Percentiles rank a stretch among this genome's conserved stretches.
These are phyloP conservation scores for Coemansia brasiliensis DNA, from an alignment of 192 early-diverging fungal species.

Conservation along the genomic window DNA sequence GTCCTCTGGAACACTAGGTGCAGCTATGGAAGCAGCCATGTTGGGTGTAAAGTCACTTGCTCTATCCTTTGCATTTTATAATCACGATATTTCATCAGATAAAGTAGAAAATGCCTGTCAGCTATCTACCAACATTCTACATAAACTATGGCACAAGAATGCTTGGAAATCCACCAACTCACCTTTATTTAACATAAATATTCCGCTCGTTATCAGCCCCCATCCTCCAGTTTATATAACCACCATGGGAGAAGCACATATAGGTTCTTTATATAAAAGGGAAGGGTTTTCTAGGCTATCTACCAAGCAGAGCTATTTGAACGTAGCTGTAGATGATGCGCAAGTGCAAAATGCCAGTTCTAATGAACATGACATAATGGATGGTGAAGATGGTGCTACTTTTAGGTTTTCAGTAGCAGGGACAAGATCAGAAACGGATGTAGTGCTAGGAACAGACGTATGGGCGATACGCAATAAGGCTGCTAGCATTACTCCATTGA, in stretches of 20 bases:
- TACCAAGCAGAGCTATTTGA: conserved; percentile 5
- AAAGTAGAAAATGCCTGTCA: conserved; percentile 19
- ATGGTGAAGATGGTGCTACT: conserved; percentile 11
- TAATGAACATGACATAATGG: background rate
- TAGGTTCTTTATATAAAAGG: conserved; percentile 19
- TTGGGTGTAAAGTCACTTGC: conserved; percentile 12
- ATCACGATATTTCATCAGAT: conserved; percentile 21
- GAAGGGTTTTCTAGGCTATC: too few relatives aligned
- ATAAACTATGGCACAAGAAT: conserved; percentile 21
- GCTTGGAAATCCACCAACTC: conserved; percentile 12
- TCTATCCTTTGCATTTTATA: conserved; percentile 30
- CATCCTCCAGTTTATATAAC: conserved; percentile 16
- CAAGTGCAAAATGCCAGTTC: background rate
- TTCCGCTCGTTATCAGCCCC: conserved; percentile 9
- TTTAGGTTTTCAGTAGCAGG: conserved; percentile 27
- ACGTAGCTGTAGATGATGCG: conserved; percentile 22
- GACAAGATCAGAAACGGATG: background rate
- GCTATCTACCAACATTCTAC: conserved; percentile 13
- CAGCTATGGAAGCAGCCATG: conserved; percentile 30
- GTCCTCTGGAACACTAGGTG: conserved; percentile 29
- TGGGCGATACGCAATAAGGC: conserved; percentile 21
- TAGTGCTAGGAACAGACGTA: conserved; percentile 14
- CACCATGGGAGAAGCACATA: conserved; percentile 15
- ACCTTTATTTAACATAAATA: conserved; percentile 24
- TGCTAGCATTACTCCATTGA: conserved; percentile 23